Evolutionary conservation across 2,329 filamentous ascomycete species (phyloP).

Genomic region (Kalaharituber pfeilii): DNA sequence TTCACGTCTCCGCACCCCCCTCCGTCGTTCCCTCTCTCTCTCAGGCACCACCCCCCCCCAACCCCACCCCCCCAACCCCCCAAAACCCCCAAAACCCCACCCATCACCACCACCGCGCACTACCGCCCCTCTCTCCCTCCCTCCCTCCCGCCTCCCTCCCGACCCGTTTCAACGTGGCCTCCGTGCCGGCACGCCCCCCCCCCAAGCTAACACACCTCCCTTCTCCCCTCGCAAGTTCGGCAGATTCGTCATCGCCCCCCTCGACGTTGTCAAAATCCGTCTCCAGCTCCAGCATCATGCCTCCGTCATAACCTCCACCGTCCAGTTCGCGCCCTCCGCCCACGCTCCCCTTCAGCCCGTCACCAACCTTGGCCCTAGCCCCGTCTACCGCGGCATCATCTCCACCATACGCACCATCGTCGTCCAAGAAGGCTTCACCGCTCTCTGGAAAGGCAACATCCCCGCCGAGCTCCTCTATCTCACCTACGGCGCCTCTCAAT

Average conservation of each 20-base stretch:
- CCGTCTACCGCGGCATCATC: constrained; percentile 55
- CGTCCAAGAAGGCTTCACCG: constrained; percentile 60
- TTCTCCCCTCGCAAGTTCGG: constrained; percentile 4
- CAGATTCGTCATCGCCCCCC: constrained; percentile 81
- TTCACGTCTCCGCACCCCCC: constrained; percentile 15
- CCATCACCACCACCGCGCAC: too few relatives aligned
- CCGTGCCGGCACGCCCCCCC: too few relatives aligned
- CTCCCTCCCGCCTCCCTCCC: too few relatives aligned
- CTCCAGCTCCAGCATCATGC: constrained; percentile 73
- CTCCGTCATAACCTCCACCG: constrained; percentile 32
- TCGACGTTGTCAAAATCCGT: constrained; percentile 96
- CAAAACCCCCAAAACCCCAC: too few relatives aligned
- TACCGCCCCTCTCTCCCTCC: too few relatives aligned
- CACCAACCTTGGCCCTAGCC: constrained; percentile 19
- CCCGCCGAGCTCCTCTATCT: constrained; percentile 91
- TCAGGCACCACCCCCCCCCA: too few relatives aligned
- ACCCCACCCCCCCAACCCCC: too few relatives aligned
- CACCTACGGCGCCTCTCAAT: constrained; percentile 75
- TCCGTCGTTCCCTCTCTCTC: too few relatives aligned
- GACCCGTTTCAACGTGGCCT: neutral
- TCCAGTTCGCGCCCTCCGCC: constrained; percentile 27
- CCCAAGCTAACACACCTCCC: neutral
- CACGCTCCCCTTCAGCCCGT: neutral
- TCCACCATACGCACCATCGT: constrained; percentile 62
- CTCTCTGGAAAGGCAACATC: constrained; percentile 94